A percentile compares a stretch with the other conserved stretches of the same genome.
Evolutionary conservation across 495 filamentous ascomycete genomes (phyloP).

Genomic region (Aspergillus egyptiacus): DNA sequence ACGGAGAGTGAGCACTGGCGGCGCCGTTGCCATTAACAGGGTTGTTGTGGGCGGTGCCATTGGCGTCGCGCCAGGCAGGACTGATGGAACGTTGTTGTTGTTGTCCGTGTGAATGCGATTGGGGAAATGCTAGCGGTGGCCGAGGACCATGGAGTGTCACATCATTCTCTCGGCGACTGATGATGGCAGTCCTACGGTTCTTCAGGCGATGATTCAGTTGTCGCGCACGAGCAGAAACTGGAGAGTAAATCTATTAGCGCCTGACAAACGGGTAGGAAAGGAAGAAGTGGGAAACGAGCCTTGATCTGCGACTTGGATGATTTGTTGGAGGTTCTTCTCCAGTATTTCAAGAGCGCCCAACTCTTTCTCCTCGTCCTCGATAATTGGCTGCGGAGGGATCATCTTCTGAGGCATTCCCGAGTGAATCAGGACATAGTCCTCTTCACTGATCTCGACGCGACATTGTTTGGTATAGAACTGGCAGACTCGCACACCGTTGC

Average conservation of each 20-base stretch:
- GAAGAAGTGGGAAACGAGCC: constrained; percentile 39
- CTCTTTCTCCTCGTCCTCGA: constrained; percentile 82
- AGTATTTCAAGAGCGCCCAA: constrained; percentile 76
- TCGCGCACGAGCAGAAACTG: constrained; percentile 70
- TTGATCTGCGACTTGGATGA: constrained; percentile 78
- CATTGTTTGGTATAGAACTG: constrained; percentile 77
- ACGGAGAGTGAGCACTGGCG: constrained; percentile 35
- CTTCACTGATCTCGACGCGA: constrained; percentile 79
- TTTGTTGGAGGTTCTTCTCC: constrained; percentile 64
- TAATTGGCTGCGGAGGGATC: constrained; percentile 73
- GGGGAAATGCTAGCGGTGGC: neutral
- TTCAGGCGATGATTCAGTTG: constrained; percentile 79
- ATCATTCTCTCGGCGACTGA: constrained; percentile 52
- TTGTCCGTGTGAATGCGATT: constrained; percentile 11
- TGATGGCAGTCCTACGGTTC: constrained; percentile 65
- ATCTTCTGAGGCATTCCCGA: constrained; percentile 80
- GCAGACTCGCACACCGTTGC: constrained; percentile 63
- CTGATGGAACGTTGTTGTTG: neutral
- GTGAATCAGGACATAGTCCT: constrained; percentile 75
- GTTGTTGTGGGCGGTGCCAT: constrained; percentile 12
- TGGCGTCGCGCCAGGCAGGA: too few relatives aligned
- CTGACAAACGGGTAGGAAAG: neutral
- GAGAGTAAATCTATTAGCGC: constrained; percentile 17
- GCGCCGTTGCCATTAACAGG: constrained; percentile 26
- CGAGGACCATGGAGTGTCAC: constrained; percentile 25